Evolutionary conservation across 257 asterid genomes (phyloP).

Genomic region (Lycium ferocissimum): DNA sequence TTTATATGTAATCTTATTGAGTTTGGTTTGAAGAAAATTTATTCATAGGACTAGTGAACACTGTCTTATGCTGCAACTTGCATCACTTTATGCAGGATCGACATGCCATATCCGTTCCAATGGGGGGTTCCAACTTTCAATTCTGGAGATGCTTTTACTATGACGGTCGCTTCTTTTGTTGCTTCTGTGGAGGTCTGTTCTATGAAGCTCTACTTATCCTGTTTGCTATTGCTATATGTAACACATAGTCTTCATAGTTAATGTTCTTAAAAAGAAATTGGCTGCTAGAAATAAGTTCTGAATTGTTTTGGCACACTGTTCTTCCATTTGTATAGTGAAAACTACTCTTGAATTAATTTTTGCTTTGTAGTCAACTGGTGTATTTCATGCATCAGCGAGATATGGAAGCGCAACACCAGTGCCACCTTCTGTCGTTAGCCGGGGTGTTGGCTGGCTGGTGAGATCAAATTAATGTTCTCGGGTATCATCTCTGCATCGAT

Average conservation of each 20-base stretch:
- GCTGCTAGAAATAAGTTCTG: background rate
- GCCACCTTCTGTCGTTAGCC: slow-evolving; percentile 83
- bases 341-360: background rate
- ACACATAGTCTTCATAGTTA: background rate
- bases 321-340: background rate
- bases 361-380: slow-evolving; percentile 66
- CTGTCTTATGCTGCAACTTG: background rate
- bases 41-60: too few species aligned
- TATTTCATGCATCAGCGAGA: slow-evolving; percentile 83
- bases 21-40: too few species aligned
- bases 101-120: slow-evolving; percentile 74
- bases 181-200: slow-evolving; percentile 71
- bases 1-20: too few species aligned
- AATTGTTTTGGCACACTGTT: background rate
- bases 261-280: background rate
- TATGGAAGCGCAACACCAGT: slow-evolving; percentile 88
- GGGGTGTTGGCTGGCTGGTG: slow-evolving; percentile 92
- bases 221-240: background rate
- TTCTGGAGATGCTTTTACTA: slow-evolving; percentile 54
- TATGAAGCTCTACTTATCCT: slow-evolving; percentile 7
- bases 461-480: slow-evolving; percentile 12
- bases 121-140: slow-evolving; percentile 92
- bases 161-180: slow-evolving; percentile 67
- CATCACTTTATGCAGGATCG: slow-evolving; percentile 55
- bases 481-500: background rate